phyloP scores from a whole-genome alignment of 108 stramenopile genomes.

The Cyclotella sp. region DNA sequence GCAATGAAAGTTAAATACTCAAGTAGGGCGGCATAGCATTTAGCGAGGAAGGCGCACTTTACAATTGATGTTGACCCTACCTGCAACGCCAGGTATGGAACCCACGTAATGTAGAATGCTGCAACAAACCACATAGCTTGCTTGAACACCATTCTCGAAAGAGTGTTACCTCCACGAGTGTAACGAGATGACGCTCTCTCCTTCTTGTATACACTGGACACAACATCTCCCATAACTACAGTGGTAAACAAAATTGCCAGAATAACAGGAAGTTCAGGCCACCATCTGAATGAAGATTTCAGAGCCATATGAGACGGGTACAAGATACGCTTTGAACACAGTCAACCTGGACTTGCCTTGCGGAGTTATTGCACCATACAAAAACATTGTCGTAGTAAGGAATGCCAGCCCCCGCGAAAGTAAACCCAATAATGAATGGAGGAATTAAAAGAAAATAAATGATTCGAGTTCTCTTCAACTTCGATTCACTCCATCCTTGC shows the following conservation, averaged over 20 bases:
- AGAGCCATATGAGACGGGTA: neutral
- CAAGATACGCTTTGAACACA: neutral
- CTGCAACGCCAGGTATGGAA: constrained; percentile 6
- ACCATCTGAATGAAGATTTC: neutral
- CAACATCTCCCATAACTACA: constrained; percentile 8
- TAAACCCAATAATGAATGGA: constrained; percentile 22
- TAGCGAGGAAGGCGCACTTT: neutral
- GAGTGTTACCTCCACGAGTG: neutral
- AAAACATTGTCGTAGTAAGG: constrained; percentile 8
- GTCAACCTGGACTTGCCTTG: constrained; percentile 10
- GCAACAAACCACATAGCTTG: constrained; percentile 3
- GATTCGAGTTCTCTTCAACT: neutral
- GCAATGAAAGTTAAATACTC: no score
- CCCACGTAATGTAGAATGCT: constrained; percentile 8
- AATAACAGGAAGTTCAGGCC: constrained; percentile 26
- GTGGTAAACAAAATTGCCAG: constrained; percentile 14
- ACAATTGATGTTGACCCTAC: neutral
- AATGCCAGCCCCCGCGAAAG: constrained; percentile 29
- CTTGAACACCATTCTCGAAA: neutral
- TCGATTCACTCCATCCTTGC: constrained; percentile 5
- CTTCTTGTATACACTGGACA: constrained; percentile 3
- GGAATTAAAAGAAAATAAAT: constrained; percentile 1
- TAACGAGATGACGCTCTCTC: neutral
- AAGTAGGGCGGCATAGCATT: neutral
- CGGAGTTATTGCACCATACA: constrained; percentile 23